These are phyloP conservation scores for Grosmannia serpens DNA, from an alignment of 2,329 filamentous ascomycete species.

Conservation along the genomic window DNA sequence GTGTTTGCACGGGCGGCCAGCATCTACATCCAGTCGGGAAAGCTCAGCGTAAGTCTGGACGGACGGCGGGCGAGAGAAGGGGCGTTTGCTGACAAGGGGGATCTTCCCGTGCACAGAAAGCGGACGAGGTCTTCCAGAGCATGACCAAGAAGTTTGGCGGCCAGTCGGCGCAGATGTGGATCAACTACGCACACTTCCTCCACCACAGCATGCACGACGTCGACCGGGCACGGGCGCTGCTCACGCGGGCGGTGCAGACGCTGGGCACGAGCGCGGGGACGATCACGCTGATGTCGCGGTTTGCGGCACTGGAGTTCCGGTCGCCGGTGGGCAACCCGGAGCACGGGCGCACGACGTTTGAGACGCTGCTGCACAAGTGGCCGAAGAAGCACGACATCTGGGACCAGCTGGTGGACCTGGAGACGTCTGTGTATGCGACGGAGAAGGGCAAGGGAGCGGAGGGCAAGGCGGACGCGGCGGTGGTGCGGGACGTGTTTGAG, in stretches of 20 bases:
- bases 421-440: constrained; percentile 50
- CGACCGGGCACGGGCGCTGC: constrained; percentile 64
- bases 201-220: constrained; percentile 61
- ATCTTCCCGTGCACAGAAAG: constrained; percentile 46
- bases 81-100: not conserved
- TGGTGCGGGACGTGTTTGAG: constrained; percentile 70
- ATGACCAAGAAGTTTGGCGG: constrained; percentile 86
- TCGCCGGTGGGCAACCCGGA: constrained; percentile 74
- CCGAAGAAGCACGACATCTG: constrained; percentile 87
- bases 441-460: constrained; percentile 35
- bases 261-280: constrained; percentile 51
- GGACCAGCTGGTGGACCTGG: constrained; percentile 84
- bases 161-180: constrained; percentile 69
- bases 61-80: too few species aligned
- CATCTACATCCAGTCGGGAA: constrained; percentile 89
- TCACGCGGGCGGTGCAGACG: constrained; percentile 75
- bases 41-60: constrained; percentile 55
- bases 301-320: constrained; percentile 85
- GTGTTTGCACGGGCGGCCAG: constrained; percentile 82
- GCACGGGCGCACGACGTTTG: constrained; percentile 88
- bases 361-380: constrained; percentile 71
- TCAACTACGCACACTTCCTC: constrained; percentile 91
- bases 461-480: constrained; percentile 34
- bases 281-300: constrained; percentile 63
- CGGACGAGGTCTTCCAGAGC: constrained; percentile 74